Base-by-base conservation (phyloP, 2,329 filamentous ascomycete genomes). In the Endothia cerciana region DNA sequence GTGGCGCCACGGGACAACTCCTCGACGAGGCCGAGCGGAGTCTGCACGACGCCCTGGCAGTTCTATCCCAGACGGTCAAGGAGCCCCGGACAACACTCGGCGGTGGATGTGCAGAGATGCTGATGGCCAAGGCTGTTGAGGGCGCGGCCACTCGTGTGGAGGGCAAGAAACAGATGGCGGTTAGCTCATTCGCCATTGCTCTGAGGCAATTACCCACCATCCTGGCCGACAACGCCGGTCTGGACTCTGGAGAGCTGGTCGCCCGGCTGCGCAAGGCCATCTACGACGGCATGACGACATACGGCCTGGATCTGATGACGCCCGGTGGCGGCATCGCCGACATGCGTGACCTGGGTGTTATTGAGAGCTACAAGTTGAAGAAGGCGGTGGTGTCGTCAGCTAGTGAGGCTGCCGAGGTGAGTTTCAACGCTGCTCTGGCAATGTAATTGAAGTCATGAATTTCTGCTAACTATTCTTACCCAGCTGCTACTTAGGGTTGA, bases 351-450 rank as follows among this genome's bases (percentile, higher is more conserved):
- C 77, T 97, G 58, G 95, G 95, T 55, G 94, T 99, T 36, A 91
- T 99, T 71, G 95, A 99, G 82, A 97, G 93, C 79, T 98, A 97
- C 85, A 99, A 99, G 85, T 82, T 99, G 77, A 99, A 99, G 87
- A 91, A 89, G 77, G 95, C 95, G n/a, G 95, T 99, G 63, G 95
- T 99, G 61, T 96, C 91, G 62, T 97, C 93, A 68, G 95, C 95
- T 28, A 96, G 93, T 66, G 95, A 99, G 81, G 95, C 95, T 69
- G 94, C 95, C 71, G 95, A 99, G 87, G 93, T 96, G 84, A 82
- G 89, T 77, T 41, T 38, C 7, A 33, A 13, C 38, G 56, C 49
- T 28, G 30, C 61, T 15, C 57, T 22, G 5, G 10, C 53, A n/a
- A n/a, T 40, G 2, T 25, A 30, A 25, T 61, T 28, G 73, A 77